These are phyloP conservation scores for Vitis labrusca DNA, from an alignment of 164 flowering plant genomes.

Conservation along the genomic window DNA sequence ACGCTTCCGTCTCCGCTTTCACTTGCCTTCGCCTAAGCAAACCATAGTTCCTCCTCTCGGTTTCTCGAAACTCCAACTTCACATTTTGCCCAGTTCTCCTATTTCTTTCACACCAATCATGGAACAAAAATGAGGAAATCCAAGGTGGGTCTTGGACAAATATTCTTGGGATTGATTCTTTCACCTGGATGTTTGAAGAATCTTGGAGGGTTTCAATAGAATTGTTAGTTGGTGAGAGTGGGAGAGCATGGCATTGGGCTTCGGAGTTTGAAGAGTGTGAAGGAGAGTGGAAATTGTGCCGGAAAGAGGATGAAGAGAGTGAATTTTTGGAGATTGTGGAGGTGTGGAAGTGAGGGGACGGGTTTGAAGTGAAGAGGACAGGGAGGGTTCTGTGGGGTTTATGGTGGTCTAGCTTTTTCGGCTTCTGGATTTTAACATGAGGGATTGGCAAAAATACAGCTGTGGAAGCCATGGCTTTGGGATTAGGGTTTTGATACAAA, in stretches of 20 bases:
- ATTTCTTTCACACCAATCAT: constrained; percentile 25
- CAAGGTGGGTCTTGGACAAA: constrained; percentile 76
- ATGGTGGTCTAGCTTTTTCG: constrained; percentile 3
- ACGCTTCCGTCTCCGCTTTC: constrained; percentile 82
- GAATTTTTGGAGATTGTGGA: constrained; percentile 5
- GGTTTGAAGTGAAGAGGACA: constrained; percentile 12
- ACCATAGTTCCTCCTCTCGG: constrained; percentile 51
- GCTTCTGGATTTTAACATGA: constrained; percentile 28
- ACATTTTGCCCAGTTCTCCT: constrained; percentile 3
- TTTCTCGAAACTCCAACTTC: constrained; percentile 32
- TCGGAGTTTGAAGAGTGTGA: constrained; percentile 10
- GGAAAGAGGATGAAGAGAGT: constrained; percentile 30
- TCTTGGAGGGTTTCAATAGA: constrained; percentile 26
- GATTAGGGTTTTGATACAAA: constrained; percentile 1
- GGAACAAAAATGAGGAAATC: constrained; percentile 38
- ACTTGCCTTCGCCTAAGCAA: constrained; percentile 72
- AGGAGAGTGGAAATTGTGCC: constrained; percentile 25
- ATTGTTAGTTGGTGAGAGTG: constrained; percentile 34
- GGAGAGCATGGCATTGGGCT: constrained; percentile 4
- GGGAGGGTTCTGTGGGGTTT: constrained; percentile 16
- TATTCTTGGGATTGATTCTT: constrained; percentile 33
- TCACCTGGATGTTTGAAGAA: constrained; percentile 12
- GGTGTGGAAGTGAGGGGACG: constrained; percentile 3
- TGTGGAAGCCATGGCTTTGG: constrained; percentile 51
- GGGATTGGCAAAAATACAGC: constrained; percentile 37